Evolutionary conservation across 2,329 filamentous ascomycete genomes (phyloP).

Genomic region (Sporothrix humicola): DNA sequence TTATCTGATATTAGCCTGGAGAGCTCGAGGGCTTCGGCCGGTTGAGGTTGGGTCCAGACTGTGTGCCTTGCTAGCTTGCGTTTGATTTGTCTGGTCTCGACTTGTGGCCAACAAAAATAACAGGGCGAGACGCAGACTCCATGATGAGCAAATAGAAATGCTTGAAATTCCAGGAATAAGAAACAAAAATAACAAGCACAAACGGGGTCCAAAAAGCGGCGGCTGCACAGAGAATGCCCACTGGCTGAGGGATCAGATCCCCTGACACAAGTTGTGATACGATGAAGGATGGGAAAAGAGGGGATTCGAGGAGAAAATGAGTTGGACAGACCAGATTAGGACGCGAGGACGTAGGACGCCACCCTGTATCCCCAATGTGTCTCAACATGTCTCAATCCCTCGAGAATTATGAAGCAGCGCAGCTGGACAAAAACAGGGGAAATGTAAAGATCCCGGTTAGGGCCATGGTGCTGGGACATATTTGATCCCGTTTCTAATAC

Average conservation of each 20-base stretch:
- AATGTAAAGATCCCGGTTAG: not conserved
- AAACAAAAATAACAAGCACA: not conserved
- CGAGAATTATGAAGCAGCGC: not conserved
- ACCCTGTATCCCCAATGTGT: not conserved
- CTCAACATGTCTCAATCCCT: conserved; percentile 16
- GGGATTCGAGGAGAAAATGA: not conserved
- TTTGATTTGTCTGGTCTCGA: not conserved
- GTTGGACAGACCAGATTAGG: not conserved
- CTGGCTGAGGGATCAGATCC: not conserved
- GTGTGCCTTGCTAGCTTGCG: too few relatives aligned
- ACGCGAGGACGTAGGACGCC: not conserved
- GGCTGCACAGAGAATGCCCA: not conserved
- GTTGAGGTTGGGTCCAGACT: too few relatives aligned
- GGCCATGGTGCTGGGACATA: not conserved
- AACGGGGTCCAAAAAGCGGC: not conserved
- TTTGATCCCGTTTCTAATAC: too few relatives aligned
- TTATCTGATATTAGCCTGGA: not conserved
- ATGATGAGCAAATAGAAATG: not conserved
- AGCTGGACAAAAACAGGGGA: conserved; percentile 2
- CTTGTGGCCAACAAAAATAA: not conserved
- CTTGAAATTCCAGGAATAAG: not conserved
- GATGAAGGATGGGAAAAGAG: not conserved
- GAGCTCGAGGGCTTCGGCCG: too few relatives aligned
- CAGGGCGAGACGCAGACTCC: not conserved
- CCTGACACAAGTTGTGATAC: not conserved